Base-by-base conservation (phyloP, 2,329 filamentous ascomycete species). In the Chalara sp. region DNA sequence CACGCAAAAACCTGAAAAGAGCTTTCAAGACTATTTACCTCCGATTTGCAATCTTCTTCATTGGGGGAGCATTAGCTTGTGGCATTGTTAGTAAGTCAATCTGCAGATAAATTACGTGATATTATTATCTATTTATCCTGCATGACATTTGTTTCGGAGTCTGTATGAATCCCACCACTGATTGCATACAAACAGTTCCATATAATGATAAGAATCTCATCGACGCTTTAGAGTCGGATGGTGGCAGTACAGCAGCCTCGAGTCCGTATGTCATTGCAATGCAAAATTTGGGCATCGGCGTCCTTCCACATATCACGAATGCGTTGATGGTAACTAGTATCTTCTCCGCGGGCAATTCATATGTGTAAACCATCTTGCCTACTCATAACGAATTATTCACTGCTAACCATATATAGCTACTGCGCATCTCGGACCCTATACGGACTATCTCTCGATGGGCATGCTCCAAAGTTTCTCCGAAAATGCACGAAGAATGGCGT, bases 21-120 rank as follows among this genome's bases (percentile, higher is more conserved):
- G 86, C 86, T 1, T 89, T 80, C 70, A 87, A 87, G 60, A 83
- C 81, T 1, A 83, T 88, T 6, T 88, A 87, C 68, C 86, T 83
- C 64, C 80, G 87, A 43, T 76, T 89, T 46, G 83, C 80, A 2
- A 68, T 81, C 12, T 89, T 89, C 68, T 89, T 88, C 67, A 75
- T 88, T 29, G 74, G 84, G 1, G 84, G 84, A 5, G 80, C 83
- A 2, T 71, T 90, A 1, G 76, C 75, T 31, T 78, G 86, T 29
- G 83, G 83, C 13, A 83, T 87, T 45, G 21, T 21, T 21, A 21
- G 21, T 21, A 21, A 21, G 21, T 21, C 21, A 21, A 21, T 21
- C 21, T 21, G 21, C 21, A 21, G 21, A 21, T 3, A 21, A 21
- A 21, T 21, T 21, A 21, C 21, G 21, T 21, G 21, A 21, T 21